Percentiles rank a stretch among this genome's conserved stretches.
phyloP scores from a whole-genome alignment of 345 rosid species.

The Limnanthes douglasii region DNA sequence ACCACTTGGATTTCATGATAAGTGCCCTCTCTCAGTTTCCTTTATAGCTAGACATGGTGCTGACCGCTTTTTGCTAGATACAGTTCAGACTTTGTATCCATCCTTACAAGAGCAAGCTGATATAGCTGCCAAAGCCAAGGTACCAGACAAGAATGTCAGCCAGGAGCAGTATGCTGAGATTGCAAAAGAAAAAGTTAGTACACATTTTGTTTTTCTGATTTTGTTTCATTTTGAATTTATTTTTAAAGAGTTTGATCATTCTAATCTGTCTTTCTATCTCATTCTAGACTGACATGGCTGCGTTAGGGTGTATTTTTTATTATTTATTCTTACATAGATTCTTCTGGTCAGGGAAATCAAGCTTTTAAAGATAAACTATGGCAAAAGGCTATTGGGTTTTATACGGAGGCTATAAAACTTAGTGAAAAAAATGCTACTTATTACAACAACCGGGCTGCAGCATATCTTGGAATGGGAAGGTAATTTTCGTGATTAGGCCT shows the following conservation, averaged over 20 bases:
- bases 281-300: too few relatives aligned
- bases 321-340: conserved; percentile 3
- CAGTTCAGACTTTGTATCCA: conserved; percentile 46
- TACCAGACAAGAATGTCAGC: conserved; percentile 17
- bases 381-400: conserved; percentile 71
- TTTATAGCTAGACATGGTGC: conserved; percentile 72
- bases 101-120: conserved; percentile 59
- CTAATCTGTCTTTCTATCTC: too few relatives aligned
- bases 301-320: too few relatives aligned
- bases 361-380: conserved; percentile 79
- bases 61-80: conserved; percentile 79
- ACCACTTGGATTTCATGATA: conserved; percentile 57
- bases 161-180: conserved; percentile 54
- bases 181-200: conserved; percentile 79
- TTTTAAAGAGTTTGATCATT: too few relatives aligned
- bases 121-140: conserved; percentile 32
- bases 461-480: conserved; percentile 76
- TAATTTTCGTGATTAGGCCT: conserved; percentile 9
- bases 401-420: conserved; percentile 84
- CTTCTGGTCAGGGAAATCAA: conserved; percentile 60
- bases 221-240: too few relatives aligned
- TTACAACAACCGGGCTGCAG: conserved; percentile 95
- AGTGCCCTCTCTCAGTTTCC: conserved; percentile 71
- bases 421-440: conserved; percentile 71
- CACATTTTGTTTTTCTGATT: conserved; percentile 2